phyloP scores from a whole-genome alignment of 352 stramenopile species.

The Phytophthora crassamura region DNA sequence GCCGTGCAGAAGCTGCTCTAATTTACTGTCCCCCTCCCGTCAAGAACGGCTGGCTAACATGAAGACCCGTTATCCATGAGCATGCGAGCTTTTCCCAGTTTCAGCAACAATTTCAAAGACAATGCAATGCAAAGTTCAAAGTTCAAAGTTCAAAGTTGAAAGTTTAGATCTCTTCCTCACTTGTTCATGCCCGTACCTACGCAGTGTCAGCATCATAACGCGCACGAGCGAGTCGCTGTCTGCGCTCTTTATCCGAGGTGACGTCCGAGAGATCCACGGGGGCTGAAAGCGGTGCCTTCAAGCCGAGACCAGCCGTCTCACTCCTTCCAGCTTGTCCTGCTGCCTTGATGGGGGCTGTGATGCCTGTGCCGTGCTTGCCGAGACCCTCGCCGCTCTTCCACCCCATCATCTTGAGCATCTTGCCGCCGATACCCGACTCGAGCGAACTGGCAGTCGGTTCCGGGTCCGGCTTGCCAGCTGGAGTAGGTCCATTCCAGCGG shows the following conservation, averaged over 20 bases:
- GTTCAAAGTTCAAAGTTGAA: not conserved
- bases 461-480: conserved; percentile 1
- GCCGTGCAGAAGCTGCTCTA: conserved; percentile 65
- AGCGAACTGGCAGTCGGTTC: conserved; percentile 33
- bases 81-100: conserved; percentile 1
- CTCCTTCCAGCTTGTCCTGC: conserved; percentile 41
- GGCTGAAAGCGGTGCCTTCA: conserved; percentile 34
- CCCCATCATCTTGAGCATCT: conserved; percentile 91
- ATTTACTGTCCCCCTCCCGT: conserved; percentile 22
- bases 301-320: conserved; percentile 65
- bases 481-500: conserved; percentile 1
- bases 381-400: conserved; percentile 87
- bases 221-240: conserved; percentile 64
- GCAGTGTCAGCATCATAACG: conserved; percentile 56
- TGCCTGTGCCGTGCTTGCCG: conserved; percentile 81
- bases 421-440: conserved; percentile 76
- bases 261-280: conserved; percentile 55
- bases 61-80: not conserved
- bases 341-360: conserved; percentile 70
- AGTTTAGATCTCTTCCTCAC: not conserved
- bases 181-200: conserved; percentile 1
- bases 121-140: conserved; percentile 11
- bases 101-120: conserved; percentile 24
- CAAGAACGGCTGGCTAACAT: conserved; percentile 8
- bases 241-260: conserved; percentile 66